Evolutionary conservation across 371 early-diverging fungal species (phyloP).

Genomic region (Apophysomyces ossiformis): DNA sequence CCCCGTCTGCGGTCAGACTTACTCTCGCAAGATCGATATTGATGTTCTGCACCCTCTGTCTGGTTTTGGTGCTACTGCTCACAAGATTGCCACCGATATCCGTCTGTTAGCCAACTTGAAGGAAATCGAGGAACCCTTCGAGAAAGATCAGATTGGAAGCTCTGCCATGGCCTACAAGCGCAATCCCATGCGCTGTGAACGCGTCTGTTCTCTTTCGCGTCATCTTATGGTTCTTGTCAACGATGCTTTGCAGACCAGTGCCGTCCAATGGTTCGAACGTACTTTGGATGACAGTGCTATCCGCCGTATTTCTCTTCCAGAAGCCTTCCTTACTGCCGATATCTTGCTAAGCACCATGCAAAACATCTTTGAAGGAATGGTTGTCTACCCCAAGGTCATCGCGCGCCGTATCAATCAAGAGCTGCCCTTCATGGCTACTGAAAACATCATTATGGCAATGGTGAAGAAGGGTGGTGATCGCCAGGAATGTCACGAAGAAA

Average conservation of each 20-base stretch:
- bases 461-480: slow-evolving; percentile 96
- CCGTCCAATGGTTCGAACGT: slow-evolving; percentile 97
- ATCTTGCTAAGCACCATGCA: slow-evolving; percentile 91
- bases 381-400: slow-evolving; percentile 97
- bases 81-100: slow-evolving; percentile 97
- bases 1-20: slow-evolving; percentile 97
- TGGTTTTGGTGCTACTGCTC: slow-evolving; percentile 95
- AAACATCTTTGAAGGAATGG: slow-evolving; percentile 96
- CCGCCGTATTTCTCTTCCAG: slow-evolving; percentile 95
- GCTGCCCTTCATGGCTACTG: slow-evolving; percentile 99
- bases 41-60: slow-evolving; percentile 88
- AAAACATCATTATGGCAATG: slow-evolving; percentile 99
- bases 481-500: slow-evolving; percentile 96
- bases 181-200: slow-evolving; percentile 98
- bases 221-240: slow-evolving; percentile 93
- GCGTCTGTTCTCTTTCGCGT: slow-evolving; percentile 94
- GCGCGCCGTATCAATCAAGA: slow-evolving; percentile 90
- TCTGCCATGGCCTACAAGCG: slow-evolving; percentile 99
- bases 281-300: slow-evolving; percentile 97
- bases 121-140: slow-evolving; percentile 98
- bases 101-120: slow-evolving; percentile 95
- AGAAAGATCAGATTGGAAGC: slow-evolving; percentile 97
- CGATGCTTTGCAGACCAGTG: slow-evolving; percentile 89
- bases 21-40: slow-evolving; percentile 96
- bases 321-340: slow-evolving; percentile 97